Conservation (phyloP, 768 basidiomycete species). For the Lanmaoa rubissima region DNA sequence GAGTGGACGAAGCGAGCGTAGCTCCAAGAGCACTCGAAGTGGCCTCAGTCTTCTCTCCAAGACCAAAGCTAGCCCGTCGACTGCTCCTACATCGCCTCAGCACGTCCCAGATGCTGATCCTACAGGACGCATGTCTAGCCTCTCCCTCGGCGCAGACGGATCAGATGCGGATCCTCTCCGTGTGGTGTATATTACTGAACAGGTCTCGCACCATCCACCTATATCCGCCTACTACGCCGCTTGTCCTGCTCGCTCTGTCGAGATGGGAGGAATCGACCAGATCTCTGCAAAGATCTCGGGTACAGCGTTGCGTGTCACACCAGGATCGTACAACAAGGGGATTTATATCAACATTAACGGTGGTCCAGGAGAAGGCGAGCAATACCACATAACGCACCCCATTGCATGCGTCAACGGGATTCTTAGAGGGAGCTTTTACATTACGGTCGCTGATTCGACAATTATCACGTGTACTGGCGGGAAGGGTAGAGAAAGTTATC, state of each 20-base stretch:
- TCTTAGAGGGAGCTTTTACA: constrained; percentile 86
- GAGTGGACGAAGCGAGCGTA: constrained; percentile 47
- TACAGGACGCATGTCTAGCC: constrained; percentile 57
- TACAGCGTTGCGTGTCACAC: constrained; percentile 76
- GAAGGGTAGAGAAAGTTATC: constrained; percentile 56
- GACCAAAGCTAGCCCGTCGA: constrained; percentile 34
- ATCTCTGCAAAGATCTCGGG: constrained; percentile 91
- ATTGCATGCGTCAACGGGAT: constrained; percentile 89
- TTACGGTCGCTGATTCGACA: constrained; percentile 78
- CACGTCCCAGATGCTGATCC: constrained; percentile 38
- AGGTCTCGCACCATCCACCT: constrained; percentile 96
- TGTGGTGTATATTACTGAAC: constrained; percentile 84
- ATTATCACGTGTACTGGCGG: constrained; percentile 80
- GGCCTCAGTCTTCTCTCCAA: constrained; percentile 57
- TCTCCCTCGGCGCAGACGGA: constrained; percentile 47
- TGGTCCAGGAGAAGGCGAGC: constrained; percentile 72
- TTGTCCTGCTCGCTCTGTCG: constrained; percentile 72
- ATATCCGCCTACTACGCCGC: constrained; percentile 80
- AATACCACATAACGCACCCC: constrained; percentile 89
- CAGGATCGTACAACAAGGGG: constrained; percentile 86
- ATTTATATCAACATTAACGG: constrained; percentile 79
- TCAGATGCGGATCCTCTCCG: constrained; percentile 45
- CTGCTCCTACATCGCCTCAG: constrained; percentile 46
- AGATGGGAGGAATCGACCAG: constrained; percentile 84
- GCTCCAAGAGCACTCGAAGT: constrained; percentile 60